Percentiles rank a stretch among this genome's conserved stretches.
These are phyloP conservation scores for Colletotrichum tamarilloi DNA, from an alignment of 2,329 filamentous ascomycete genomes.

Conservation along the genomic window DNA sequence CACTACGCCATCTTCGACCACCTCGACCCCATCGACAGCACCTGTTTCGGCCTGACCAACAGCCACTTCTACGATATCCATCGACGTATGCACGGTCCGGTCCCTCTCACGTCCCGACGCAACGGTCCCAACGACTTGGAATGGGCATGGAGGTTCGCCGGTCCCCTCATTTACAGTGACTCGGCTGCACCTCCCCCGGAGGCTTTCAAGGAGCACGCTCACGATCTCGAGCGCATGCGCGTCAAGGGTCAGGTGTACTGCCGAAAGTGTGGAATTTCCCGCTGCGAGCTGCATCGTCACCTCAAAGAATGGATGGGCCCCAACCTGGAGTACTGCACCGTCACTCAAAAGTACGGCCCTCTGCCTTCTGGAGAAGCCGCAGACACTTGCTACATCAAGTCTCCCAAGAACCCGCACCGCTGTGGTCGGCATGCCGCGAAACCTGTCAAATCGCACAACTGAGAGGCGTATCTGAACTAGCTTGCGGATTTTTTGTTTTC, in stretches of 20 bases:
- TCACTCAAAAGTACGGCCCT: constrained; percentile 67
- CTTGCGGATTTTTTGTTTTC: background rate
- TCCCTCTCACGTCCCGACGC: constrained; percentile 68
- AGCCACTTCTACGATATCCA: constrained; percentile 69
- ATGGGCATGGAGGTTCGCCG: constrained; percentile 71
- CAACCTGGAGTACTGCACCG: constrained; percentile 68
- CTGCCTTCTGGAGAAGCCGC: constrained; percentile 58
- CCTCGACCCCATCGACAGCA: constrained; percentile 73
- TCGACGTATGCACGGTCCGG: constrained; percentile 63
- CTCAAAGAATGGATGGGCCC: constrained; percentile 69
- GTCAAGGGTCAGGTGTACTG: constrained; percentile 71
- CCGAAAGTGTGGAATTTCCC: constrained; percentile 69
- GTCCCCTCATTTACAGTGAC: constrained; percentile 50
- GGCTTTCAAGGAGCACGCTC: constrained; percentile 22
- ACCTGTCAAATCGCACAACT: constrained; percentile 11
- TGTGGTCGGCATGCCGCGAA: constrained; percentile 66
- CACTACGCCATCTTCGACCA: constrained; percentile 71
- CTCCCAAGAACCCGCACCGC: constrained; percentile 66
- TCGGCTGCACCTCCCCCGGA: constrained; percentile 15
- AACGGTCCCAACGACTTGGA: constrained; percentile 72
- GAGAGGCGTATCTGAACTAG: background rate
- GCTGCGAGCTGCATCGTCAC: constrained; percentile 73
- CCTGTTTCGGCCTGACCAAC: constrained; percentile 70
- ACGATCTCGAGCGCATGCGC: constrained; percentile 58
- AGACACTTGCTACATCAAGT: constrained; percentile 68